A percentile compares a stretch with the other conserved stretches of the same genome.
Evolutionary conservation across 164 flowering plant species (phyloP).

Genomic region (Piper longum): DNA sequence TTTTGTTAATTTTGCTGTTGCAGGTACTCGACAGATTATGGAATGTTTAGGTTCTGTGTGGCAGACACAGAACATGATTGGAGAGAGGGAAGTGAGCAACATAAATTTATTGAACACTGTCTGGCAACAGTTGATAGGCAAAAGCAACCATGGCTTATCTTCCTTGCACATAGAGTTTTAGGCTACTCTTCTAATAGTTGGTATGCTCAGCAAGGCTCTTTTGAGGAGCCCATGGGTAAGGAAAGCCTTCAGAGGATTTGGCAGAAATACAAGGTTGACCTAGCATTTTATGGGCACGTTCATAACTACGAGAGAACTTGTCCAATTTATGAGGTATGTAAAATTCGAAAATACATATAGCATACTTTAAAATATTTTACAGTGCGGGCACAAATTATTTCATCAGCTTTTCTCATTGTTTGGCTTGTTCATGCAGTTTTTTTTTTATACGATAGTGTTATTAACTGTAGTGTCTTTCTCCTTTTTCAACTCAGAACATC

Average conservation of each 20-base stretch:
- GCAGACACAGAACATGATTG: constrained; percentile 93
- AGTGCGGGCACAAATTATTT: no score
- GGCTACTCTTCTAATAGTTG: constrained; percentile 62
- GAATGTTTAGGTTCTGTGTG: constrained; percentile 85
- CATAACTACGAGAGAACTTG: constrained; percentile 93
- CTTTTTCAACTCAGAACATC: constrained; percentile 23
- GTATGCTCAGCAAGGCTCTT: constrained; percentile 67
- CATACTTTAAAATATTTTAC: background rate
- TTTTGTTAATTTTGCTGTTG: background rate
- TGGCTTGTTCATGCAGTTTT: no score
- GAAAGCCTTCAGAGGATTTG: constrained; percentile 80
- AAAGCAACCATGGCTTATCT: constrained; percentile 93
- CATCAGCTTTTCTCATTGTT: no score
- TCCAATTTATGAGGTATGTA: constrained; percentile 71
- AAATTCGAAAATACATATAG: no score
- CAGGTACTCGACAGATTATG: constrained; percentile 92
- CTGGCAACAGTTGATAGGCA: constrained; percentile 70
- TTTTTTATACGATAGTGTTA: no score
- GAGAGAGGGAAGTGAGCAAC: constrained; percentile 88
- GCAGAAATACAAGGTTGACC: constrained; percentile 91
- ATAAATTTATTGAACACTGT: constrained; percentile 74
- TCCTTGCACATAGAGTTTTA: constrained; percentile 83
- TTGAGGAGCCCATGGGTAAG: constrained; percentile 89
- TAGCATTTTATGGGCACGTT: constrained; percentile 83
- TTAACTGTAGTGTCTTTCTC: background rate